Evolutionary conservation across 108 stramenopile species (phyloP).

Genomic region (Bacterosira constricta): DNA sequence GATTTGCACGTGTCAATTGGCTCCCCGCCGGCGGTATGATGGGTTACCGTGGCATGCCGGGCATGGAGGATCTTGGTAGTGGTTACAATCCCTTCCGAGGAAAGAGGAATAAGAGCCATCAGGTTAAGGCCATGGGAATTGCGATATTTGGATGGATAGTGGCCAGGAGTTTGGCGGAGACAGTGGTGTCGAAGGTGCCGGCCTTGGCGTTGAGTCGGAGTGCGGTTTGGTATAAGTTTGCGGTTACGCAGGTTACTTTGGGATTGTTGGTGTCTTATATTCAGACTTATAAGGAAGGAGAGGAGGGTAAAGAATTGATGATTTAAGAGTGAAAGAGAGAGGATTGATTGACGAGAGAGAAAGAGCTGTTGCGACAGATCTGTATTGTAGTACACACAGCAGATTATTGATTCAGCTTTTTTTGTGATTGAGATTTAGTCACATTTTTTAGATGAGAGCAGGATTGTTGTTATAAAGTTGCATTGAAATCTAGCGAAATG

Average conservation of each 20-base stretch:
- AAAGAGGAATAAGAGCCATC: constrained; percentile 55
- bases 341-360: background rate
- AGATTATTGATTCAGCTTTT: background rate
- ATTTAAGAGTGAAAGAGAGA: constrained; percentile 10
- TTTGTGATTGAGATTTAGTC: too few species aligned
- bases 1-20: constrained; percentile 72
- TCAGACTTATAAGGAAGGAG: constrained; percentile 57
- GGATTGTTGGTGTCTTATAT: constrained; percentile 29
- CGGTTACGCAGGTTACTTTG: constrained; percentile 48
- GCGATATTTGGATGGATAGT: constrained; percentile 36
- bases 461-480: too few species aligned
- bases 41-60: constrained; percentile 77
- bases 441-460: too few species aligned
- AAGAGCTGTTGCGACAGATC: background rate
- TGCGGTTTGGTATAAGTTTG: constrained; percentile 47
- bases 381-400: background rate
- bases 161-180: constrained; percentile 36
- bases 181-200: constrained; percentile 33
- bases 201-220: constrained; percentile 47
- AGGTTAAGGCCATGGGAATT: constrained; percentile 50
- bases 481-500: too few species aligned
- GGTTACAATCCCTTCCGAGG: constrained; percentile 49
- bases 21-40: constrained; percentile 78
- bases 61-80: constrained; percentile 48
- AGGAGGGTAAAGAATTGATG: constrained; percentile 35